Base-by-base conservation (phyloP, 148 eudicot species). In the Rhododendron ferrugineum region DNA sequence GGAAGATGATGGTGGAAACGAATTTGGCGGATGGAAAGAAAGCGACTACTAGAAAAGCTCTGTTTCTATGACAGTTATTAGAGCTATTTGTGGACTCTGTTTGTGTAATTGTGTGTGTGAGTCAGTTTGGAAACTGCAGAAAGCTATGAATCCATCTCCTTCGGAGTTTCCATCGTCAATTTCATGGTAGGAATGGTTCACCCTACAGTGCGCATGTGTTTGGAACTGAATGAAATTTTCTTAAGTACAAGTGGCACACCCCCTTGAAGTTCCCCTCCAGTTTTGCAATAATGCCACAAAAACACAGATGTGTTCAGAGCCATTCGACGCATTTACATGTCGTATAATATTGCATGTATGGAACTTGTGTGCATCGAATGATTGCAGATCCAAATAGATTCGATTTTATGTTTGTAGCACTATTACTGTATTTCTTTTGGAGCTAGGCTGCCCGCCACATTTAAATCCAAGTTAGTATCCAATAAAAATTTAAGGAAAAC, bases 1-100 rank as follows among this genome's bases (percentile, higher is more conserved):
- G 14, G 83, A 73, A 73, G 60, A 20, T 60, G 7, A 32, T 64
- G 87, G 34, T 68, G 85, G 83, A 86, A 87, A 89, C 40, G 82
- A 77, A 68, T 28, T 28, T 81, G 91, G 89, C 62, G 92, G 92
- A 84, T 89, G 89, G 91, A 87, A 87, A 66, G 85, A 89, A 54
- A 87, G 91, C 49, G 80, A 89, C 6, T 81, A 73, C 79, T 86
- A 88, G 83, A 60, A 60, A 60, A 22, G 68, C 62, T 26, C 3
- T 49, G 26, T 78, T 32, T n/a, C 36, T 36, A 11, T 30, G 18
- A 30, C 7, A 70, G 75, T 26, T 26, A 70, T 26, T 11, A 32
- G 34, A 14, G 32, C 20, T 36, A 20, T 40, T 76, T 76, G 30
- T 76, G 11, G 11, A 22, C 79, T 76, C 79, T 76, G 4, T 74